A percentile compares a stretch with the other conserved stretches of the same genome.
Evolutionary conservation across 2,329 filamentous ascomycete genomes (phyloP).

Genomic region (Neofusicoccum cordaticola): DNA sequence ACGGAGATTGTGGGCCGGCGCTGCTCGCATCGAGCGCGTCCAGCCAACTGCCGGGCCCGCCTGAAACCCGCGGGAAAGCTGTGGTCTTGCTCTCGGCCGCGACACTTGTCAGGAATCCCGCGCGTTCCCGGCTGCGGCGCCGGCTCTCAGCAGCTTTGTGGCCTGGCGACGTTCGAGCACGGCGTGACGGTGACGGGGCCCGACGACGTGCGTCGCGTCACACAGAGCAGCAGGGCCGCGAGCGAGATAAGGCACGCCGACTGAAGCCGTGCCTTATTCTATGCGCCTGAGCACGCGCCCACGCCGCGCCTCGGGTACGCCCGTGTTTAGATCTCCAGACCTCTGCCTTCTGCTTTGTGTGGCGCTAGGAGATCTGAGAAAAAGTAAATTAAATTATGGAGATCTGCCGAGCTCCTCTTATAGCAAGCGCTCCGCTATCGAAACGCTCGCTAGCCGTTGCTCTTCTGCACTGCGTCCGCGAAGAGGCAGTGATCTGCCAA

Average conservation of each 20-base stretch:
- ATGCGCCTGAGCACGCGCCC: slow-evolving; percentile 1
- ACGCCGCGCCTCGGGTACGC: slow-evolving; percentile 9
- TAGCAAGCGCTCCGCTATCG: slow-evolving; percentile 2
- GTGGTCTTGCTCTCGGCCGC: too few species aligned
- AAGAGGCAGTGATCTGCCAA: not conserved
- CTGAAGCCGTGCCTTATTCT: not conserved
- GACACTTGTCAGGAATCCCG: too few species aligned
- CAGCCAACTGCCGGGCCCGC: not conserved
- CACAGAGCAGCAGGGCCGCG: not conserved
- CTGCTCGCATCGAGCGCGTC: not conserved
- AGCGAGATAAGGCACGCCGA: not conserved
- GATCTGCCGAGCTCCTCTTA: slow-evolving; percentile 9
- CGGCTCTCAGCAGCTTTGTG: not conserved
- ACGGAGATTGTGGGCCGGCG: not conserved
- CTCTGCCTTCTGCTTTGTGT: not conserved
- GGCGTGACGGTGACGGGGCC: too few species aligned
- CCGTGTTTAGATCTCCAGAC: not conserved
- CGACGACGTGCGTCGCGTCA: not conserved
- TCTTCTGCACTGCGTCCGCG: not conserved
- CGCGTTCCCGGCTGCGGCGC: not conserved
- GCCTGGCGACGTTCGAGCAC: not conserved
- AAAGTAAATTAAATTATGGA: slow-evolving; percentile 13
- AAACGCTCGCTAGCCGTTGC: not conserved
- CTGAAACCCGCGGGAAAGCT: not conserved
- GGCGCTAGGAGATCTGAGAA: slow-evolving; percentile 10